These are phyloP conservation scores for Leishmania tropica DNA, from an alignment of 208 protist genomes.

Conservation along the genomic window DNA sequence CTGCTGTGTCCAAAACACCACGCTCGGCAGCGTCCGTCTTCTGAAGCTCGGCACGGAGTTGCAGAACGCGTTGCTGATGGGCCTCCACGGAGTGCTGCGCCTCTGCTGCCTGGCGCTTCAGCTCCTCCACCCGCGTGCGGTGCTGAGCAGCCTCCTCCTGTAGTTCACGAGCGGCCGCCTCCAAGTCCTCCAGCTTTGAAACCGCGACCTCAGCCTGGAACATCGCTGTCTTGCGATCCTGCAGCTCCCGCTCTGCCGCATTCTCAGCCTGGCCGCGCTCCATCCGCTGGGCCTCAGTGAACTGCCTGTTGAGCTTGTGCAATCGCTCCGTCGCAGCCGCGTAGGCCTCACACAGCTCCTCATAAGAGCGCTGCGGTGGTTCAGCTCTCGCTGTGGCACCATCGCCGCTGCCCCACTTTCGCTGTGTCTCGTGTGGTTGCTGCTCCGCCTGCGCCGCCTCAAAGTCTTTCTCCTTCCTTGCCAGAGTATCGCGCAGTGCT, in stretches of 20 bases:
- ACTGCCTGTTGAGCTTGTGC: slow-evolving; percentile 55
- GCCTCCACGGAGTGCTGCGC: slow-evolving; percentile 21
- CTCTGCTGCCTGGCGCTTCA: slow-evolving; percentile 23
- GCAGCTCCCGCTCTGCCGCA: slow-evolving; percentile 32
- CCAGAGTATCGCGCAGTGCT: slow-evolving; percentile 23
- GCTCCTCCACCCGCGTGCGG: slow-evolving; percentile 36
- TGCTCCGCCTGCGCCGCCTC: neutral
- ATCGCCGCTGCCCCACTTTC: neutral
- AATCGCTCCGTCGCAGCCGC: slow-evolving; percentile 49
- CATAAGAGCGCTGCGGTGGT: slow-evolving; percentile 28
- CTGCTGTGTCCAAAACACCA: slow-evolving; percentile 9
- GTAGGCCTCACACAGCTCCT: slow-evolving; percentile 56
- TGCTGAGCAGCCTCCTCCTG: slow-evolving; percentile 34
- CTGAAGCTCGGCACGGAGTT: slow-evolving; percentile 10
- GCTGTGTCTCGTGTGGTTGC: neutral
- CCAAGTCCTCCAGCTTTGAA: slow-evolving; percentile 45
- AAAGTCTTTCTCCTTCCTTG: slow-evolving; percentile 23
- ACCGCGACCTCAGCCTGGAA: slow-evolving; percentile 47
- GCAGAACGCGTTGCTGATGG: slow-evolving; percentile 16
- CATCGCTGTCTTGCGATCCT: slow-evolving; percentile 35
- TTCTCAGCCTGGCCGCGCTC: slow-evolving; percentile 49
- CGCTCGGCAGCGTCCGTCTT: slow-evolving; percentile 15
- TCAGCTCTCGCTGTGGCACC: neutral
- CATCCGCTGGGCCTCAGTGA: slow-evolving; percentile 57
- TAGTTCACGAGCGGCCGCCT: slow-evolving; percentile 28